Percentiles rank a stretch among this genome's conserved stretches.
These are phyloP conservation scores for Aspergillus sp. DNA, from an alignment of 2,329 filamentous ascomycete genomes.

Conservation along the genomic window DNA sequence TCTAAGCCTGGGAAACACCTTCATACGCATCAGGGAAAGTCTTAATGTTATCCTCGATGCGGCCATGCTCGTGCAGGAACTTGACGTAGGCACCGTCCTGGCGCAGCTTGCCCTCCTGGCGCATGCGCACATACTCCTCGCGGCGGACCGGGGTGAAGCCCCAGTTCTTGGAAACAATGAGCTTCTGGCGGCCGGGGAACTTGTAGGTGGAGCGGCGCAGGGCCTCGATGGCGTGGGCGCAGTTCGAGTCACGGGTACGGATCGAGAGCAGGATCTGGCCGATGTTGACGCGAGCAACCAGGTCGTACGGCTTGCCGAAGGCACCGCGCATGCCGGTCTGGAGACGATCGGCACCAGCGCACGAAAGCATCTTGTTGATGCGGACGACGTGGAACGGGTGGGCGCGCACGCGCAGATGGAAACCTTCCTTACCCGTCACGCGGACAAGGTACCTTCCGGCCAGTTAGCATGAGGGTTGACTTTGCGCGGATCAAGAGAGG, in stretches of 20 bases:
- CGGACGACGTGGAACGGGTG: constrained; percentile 99
- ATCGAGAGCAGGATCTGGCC: constrained; percentile 97
- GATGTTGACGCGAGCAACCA: constrained; percentile 99
- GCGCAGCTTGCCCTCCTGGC: constrained; percentile 86
- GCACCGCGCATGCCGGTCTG: constrained; percentile 99
- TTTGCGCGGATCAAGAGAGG: constrained; percentile 13
- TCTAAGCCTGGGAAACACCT: constrained; percentile 37
- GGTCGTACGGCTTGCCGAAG: constrained; percentile 98
- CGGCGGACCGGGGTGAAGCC: constrained; percentile 97
- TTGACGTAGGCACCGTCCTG: constrained; percentile 99
- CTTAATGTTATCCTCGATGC: constrained; percentile 75
- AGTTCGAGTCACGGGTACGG: constrained; percentile 92
- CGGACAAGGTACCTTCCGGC: constrained; percentile 57
- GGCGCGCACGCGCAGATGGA: constrained; percentile 66
- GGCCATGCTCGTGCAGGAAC: constrained; percentile 93
- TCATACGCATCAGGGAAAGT: constrained; percentile 83
- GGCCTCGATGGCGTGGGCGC: constrained; percentile 89
- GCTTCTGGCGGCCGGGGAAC: constrained; percentile 99
- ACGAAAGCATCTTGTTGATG: constrained; percentile 99
- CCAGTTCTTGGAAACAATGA: constrained; percentile 99
- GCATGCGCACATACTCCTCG: constrained; percentile 94
- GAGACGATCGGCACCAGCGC: constrained; percentile 99
- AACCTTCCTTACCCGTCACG: constrained; percentile 60
- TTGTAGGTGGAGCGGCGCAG: constrained; percentile 99
- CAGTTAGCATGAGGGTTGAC: constrained; percentile 1